Percentiles rank a stretch among this genome's conserved stretches.
Evolutionary conservation across 768 basidiomycete genomes (phyloP).

Genomic region (Amylocystis lapponica): DNA sequence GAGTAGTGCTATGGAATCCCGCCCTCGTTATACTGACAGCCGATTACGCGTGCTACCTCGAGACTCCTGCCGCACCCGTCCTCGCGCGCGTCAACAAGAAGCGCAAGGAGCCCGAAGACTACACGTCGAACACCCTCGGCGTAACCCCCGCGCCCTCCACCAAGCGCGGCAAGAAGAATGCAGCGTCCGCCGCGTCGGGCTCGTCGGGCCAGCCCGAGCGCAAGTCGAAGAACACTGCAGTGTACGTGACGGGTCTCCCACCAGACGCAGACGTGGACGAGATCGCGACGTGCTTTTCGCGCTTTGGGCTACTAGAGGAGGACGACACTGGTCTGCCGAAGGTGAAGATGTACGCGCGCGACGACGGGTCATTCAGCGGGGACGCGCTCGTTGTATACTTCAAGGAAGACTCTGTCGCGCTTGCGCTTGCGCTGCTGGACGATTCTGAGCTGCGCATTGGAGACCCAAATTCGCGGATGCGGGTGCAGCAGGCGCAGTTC

Average conservation of each 20-base stretch:
- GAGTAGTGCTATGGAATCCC: constrained; percentile 25
- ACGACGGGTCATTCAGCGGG: constrained; percentile 84
- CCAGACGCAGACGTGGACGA: constrained; percentile 67
- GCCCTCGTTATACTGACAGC: background rate
- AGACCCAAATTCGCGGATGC: constrained; percentile 66
- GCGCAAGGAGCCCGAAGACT: constrained; percentile 69
- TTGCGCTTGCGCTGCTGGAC: constrained; percentile 82
- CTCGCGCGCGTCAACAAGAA: constrained; percentile 76
- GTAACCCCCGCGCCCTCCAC: constrained; percentile 45
- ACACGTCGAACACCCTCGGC: constrained; percentile 48
- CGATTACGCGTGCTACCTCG: constrained; percentile 3
- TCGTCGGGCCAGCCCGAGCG: constrained; percentile 31
- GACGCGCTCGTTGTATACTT: constrained; percentile 96
- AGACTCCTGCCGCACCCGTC: constrained; percentile 88
- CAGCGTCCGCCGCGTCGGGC: constrained; percentile 1
- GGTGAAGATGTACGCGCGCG: constrained; percentile 91
- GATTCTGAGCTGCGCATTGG: constrained; percentile 89
- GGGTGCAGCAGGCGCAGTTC: constrained; percentile 73
- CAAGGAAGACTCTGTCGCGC: constrained; percentile 89
- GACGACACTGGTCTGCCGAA: constrained; percentile 89
- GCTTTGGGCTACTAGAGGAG: constrained; percentile 89
- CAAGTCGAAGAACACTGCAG: constrained; percentile 87
- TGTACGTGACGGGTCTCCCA: constrained; percentile 86
- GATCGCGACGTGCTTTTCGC: constrained; percentile 80
- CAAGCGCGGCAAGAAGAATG: constrained; percentile 58